These are phyloP conservation scores for Beauveria caledonica DNA, from an alignment of 2,329 filamentous ascomycete species.

Conservation along the genomic window DNA sequence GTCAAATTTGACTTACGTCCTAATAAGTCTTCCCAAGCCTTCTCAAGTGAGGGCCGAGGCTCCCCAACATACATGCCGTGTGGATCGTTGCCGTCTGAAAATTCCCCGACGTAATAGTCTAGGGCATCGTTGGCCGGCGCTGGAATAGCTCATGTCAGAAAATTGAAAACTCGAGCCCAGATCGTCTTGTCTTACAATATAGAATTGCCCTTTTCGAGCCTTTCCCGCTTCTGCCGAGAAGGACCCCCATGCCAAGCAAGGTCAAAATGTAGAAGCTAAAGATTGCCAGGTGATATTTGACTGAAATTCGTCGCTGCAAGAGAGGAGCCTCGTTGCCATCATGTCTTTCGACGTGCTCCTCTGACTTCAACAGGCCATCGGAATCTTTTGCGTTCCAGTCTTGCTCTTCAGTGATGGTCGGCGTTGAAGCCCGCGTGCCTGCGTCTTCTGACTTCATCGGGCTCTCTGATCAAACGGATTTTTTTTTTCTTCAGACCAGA, in stretches of 20 bases:
- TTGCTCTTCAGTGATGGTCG: conserved; percentile 3
- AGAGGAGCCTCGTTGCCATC: neutral
- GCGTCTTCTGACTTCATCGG: conserved; percentile 3
- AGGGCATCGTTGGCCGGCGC: conserved; percentile 8
- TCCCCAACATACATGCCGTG: conserved; percentile 9
- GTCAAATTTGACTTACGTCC: neutral
- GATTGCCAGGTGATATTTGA: neutral
- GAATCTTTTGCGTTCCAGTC: conserved; percentile 3
- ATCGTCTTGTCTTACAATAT: neutral
- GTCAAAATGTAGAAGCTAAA: conserved; percentile 6
- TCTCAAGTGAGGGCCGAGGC: conserved; percentile 10
- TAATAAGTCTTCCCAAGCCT: conserved; percentile 4
- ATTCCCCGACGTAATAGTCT: conserved; percentile 6
- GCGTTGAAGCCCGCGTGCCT: neutral
- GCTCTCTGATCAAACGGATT: neutral
- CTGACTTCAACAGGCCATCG: neutral
- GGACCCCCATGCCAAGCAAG: neutral
- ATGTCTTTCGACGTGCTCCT: neutral
- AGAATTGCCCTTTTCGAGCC: neutral
- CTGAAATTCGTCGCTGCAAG: neutral
- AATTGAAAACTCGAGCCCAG: too few relatives aligned
- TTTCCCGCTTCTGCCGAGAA: neutral
- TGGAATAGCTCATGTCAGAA: neutral
- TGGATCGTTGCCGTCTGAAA: conserved; percentile 1
- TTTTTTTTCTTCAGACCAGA: neutral